These are phyloP conservation scores for Marsdenia floribunda DNA, from an alignment of 257 asterid species.

Conservation along the genomic window DNA sequence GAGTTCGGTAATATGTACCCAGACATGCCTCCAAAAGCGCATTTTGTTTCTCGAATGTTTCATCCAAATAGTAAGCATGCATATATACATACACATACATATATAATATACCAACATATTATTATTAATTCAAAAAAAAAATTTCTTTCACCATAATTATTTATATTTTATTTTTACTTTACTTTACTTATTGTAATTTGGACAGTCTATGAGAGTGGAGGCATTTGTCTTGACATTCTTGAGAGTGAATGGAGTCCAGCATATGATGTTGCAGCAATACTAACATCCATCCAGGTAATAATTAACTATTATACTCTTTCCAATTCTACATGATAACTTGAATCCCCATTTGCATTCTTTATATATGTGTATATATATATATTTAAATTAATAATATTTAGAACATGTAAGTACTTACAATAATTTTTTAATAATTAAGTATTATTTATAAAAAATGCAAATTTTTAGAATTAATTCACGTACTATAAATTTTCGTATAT, in stretches of 20 bases:
- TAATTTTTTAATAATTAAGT: too few species aligned
- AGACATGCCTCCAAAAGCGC: slow-evolving; percentile 78
- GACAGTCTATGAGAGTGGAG: slow-evolving; percentile 87
- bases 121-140: slow-evolving; percentile 13
- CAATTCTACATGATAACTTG: not conserved
- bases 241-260: slow-evolving; percentile 96
- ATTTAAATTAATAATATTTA: too few species aligned
- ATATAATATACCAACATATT: not conserved
- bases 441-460: too few species aligned
- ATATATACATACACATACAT: not conserved
- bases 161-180: too few species aligned
- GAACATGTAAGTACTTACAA: too few species aligned
- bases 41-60: slow-evolving; percentile 78
- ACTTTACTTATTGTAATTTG: slow-evolving; percentile 11
- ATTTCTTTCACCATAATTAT: not conserved
- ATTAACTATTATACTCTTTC: not conserved
- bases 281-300: slow-evolving; percentile 81
- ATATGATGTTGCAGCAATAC: slow-evolving; percentile 89
- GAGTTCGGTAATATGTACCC: slow-evolving; percentile 69
- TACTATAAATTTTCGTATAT: too few species aligned
- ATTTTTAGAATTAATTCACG: too few species aligned
- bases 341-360: too few species aligned
- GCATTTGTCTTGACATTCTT: slow-evolving; percentile 90
- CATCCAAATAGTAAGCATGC: slow-evolving; percentile 73
- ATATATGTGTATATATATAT: too few species aligned